Evolutionary conservation across 805 yeast genomes (phyloP), one percentile per base, ranked within the genome.

Genomic region (Kazachstania taianensis): DNA sequence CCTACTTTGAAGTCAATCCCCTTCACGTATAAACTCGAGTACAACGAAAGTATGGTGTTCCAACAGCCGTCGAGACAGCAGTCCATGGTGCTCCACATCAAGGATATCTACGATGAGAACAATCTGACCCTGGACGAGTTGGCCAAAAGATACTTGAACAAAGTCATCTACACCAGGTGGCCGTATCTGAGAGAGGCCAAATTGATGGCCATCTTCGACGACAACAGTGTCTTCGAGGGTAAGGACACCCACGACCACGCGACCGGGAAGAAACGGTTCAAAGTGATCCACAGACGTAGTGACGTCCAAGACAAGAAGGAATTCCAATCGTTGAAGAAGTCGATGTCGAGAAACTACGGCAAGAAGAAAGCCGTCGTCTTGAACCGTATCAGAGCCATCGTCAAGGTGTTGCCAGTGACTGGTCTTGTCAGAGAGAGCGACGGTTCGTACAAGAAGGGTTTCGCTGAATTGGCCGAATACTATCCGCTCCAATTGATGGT

Each of bases 171-270:
- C 53, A 73, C 82, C 9, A 74, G 78, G 46, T 92, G 94, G 89
- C 99, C 99, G n/a, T 83, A 75, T 51, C 64, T 92, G 45, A 70
- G 77, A 46, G 96, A 89, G 60, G 80, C 86, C 7, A 75, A 72
- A 50, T 75, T 89, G 28, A 64, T 75, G 9, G 67, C 70, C 16
- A 72, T 89, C 4, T 55, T 67, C 24, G 87, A 81, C 53, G 71
- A 67, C 10, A 57, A 64, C 13, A 60, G 57, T 47, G 66, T 63
- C 30, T 81, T 72, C 48, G 55, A 54, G 20, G 50, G 46, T 8
- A 38, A 37, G 32, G 36, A 39, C 19, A 12, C 9, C 16, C 28
- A 17, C 9, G 38, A 46, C 16, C n/a, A n/a, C n/a, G 25, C 33
- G 3, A 12, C 30, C 2, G 44, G 40, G 7, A 41, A 41, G 25